A percentile compares a stretch with the other conserved stretches of the same genome.
Evolutionary conservation across 192 early-diverging fungal species (phyloP).

Genomic region (Coemansia sp.): DNA sequence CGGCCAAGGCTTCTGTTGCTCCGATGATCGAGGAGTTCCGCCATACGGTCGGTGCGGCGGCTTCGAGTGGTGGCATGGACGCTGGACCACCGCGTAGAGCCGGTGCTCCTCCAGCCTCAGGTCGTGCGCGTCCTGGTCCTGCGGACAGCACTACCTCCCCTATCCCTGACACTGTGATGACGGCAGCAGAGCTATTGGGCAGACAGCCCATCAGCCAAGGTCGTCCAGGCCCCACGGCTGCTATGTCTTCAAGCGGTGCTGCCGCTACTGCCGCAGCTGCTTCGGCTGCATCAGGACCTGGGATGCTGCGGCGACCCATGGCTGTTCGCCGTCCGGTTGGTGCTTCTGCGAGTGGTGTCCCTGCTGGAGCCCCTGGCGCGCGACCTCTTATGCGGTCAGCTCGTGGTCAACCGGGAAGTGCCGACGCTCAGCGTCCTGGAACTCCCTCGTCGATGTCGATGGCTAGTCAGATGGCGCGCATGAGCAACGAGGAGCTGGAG

Average conservation of each 20-base stretch:
- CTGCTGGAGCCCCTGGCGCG: slow-evolving; percentile 11
- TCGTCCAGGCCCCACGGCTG: slow-evolving; percentile 1
- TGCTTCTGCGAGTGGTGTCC: slow-evolving; percentile 4
- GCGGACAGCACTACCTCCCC: slow-evolving; percentile 38
- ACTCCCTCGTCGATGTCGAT: slow-evolving; percentile 21
- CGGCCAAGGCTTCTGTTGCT: slow-evolving; percentile 69
- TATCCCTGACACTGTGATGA: slow-evolving; percentile 48
- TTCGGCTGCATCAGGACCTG: slow-evolving; percentile 16
- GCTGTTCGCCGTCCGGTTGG: slow-evolving; percentile 41
- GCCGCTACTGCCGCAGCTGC: not conserved
- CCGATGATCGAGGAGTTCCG: slow-evolving; percentile 75
- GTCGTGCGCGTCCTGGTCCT: slow-evolving; percentile 12
- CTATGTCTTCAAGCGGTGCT: not conserved
- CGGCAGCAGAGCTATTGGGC: slow-evolving; percentile 50
- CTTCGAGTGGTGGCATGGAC: slow-evolving; percentile 1
- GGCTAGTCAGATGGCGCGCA: slow-evolving; percentile 34
- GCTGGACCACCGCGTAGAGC: slow-evolving; percentile 13
- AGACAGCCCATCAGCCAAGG: slow-evolving; percentile 15
- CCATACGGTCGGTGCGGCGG: slow-evolving; percentile 37
- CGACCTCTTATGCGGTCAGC: slow-evolving; percentile 19
- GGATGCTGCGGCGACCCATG: slow-evolving; percentile 51
- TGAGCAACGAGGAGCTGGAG: slow-evolving; percentile 53
- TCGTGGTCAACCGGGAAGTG: slow-evolving; percentile 19
- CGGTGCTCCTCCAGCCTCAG: slow-evolving; percentile 4
- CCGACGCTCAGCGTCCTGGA: slow-evolving; percentile 29